Base-by-base conservation (phyloP, 345 rosid species). In the Sapria himalayana region DNA sequence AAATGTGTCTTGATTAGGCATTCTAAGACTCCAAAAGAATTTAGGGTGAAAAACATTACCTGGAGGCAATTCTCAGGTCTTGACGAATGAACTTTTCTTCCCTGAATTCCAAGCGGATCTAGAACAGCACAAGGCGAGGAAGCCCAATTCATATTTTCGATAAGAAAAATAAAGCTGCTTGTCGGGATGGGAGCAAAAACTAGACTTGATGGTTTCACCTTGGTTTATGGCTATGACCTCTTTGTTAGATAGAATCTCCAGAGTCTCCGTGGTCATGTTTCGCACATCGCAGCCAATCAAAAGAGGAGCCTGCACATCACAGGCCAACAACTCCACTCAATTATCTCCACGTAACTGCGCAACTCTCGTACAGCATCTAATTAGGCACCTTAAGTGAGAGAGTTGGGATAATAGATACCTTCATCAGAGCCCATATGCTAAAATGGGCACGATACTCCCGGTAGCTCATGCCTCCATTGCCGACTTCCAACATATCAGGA, bases 401-500 rank as follows among this genome's bases (percentile, higher is more conserved):
- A 56, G 41, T 31, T 15, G 18, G 15, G 19, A 27, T 34, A 27
- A 39, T 54, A 32, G 32, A 39, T 22, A 76, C 94, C 91, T 89
- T 89, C 84, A 82, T 74, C 76, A 89, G 57, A 62, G 93, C 85
- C 95, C 98, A 89, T 42, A 89, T 82, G 64, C 98, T 79, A 49
- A 82, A 89, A 60, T 89, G 98, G 39, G 91, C 71, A 22, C 79
- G 84, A 43, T 89, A 79, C 59, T 89, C 98, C 46, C 61, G 64
- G 57, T 59, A 71, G 41, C 63, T 76, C 98, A 89, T 89, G 55
- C 98, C 95, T 49, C 85, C 95, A 46, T 89, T 89, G 6, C 98
- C 98, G 51, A 89, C 95, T 67, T 89, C 98, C 61, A 82, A 46
- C 98, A 89, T 89, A 61, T 89, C 98, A 22, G 98, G 98, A 68